Base-by-base conservation (phyloP, 1,139 yeast species). In the Hyphopichia buzzinii region DNA sequence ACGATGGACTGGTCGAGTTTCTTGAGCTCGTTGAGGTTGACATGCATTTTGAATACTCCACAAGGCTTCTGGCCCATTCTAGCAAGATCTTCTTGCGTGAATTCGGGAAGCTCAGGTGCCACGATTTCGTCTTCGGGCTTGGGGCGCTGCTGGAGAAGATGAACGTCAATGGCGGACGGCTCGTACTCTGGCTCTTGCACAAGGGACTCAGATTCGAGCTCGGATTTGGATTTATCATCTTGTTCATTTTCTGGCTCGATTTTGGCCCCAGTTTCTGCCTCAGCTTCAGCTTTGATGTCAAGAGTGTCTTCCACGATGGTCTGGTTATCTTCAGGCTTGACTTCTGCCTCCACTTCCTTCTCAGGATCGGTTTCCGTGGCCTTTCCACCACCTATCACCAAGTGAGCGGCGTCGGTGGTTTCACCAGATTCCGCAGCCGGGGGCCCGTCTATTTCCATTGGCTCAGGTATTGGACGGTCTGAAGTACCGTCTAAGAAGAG, bases 21-120 rank as follows among this genome's bases (percentile, higher is more conserved):
- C 41, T 77, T 74, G 38, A 87, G 57, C 12, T 76, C 78, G 32
- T 74, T 69, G 10, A 75, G 47, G 36, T 74, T 68, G 12, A 82
- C 62, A 42, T 69, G 71, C 8, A 83, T 50, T 44, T 79, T 84
- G 64, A 84, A 81, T 0, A 85, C 79, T n/a, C 67, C 57, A 47
- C 31, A 0, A 34, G 41, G 15, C 40, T 39, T 15, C 43, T 37
- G 10, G 35, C 27, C 30, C 38, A 38, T 17, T 29, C 34, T 34
- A 10, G 17, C 31, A 24, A 49, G 55, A 2, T 61, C 64, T 12
- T 60, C 62, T 6, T 39, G 34, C 0, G 64, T 39, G 7, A 47
- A 38, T 4, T 42, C 43, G 0, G 76, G 72, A 7, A 65, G 34
- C 0, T 36, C 26, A 1, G 47, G 50, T 8, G 57, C 48, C 2